Conservation (phyloP, 1,284 basidiomycete species). For the Austroboletus olivaceoglutinosus region DNA sequence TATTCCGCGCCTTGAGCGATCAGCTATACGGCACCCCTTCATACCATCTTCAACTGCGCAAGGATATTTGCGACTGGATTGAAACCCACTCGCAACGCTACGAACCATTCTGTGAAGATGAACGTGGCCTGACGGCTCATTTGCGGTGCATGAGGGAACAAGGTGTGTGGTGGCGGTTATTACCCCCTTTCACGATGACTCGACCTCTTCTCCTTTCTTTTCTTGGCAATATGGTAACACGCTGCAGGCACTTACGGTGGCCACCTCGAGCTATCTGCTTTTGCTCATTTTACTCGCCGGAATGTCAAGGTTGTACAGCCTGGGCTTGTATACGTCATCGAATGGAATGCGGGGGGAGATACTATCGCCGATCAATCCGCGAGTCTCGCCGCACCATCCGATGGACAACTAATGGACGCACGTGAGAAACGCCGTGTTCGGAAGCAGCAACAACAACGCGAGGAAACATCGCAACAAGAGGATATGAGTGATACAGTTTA, state of each 20-base stretch:
- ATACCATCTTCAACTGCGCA: slow-evolving; percentile 67
- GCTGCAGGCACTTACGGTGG: slow-evolving; percentile 81
- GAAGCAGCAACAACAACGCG: slow-evolving; percentile 31
- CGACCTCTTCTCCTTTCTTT: background rate
- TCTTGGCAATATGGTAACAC: slow-evolving; percentile 11
- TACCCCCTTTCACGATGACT: slow-evolving; percentile 1
- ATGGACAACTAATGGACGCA: slow-evolving; percentile 27
- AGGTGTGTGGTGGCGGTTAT: slow-evolving; percentile 43
- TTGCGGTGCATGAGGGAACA: slow-evolving; percentile 73
- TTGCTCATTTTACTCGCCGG: slow-evolving; percentile 74
- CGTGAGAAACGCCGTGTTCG: slow-evolving; percentile 33
- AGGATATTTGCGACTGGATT: slow-evolving; percentile 83
- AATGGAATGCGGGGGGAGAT: slow-evolving; percentile 61
- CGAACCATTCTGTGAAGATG: slow-evolving; percentile 87
- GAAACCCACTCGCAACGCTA: slow-evolving; percentile 68
- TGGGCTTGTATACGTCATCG: slow-evolving; percentile 79
- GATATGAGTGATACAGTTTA: slow-evolving; percentile 54
- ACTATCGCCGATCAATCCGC: slow-evolving; percentile 28
- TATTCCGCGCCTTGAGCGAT: slow-evolving; percentile 80
- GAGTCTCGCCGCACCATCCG: slow-evolving; percentile 27
- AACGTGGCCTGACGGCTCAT: slow-evolving; percentile 70
- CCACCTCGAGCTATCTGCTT: slow-evolving; percentile 87
- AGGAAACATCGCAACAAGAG: slow-evolving; percentile 31
- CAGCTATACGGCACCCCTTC: slow-evolving; percentile 78
- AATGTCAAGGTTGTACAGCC: slow-evolving; percentile 92